Evolutionary conservation across 169 alveolate genomes (phyloP), one percentile per base, ranked within the genome.

Genomic region (Cryptosporidium meleagridis): DNA sequence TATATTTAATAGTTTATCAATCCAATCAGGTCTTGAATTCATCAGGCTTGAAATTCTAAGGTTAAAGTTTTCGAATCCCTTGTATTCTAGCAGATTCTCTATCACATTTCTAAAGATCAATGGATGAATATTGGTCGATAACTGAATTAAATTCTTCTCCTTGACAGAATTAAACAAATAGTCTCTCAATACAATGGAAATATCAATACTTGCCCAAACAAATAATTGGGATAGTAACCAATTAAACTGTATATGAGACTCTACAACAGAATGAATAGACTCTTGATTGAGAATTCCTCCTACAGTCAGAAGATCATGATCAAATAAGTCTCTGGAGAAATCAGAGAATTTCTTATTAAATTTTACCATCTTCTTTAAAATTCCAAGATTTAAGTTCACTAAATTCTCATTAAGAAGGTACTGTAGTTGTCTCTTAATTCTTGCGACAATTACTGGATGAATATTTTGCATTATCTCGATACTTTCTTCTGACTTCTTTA

Each of bases 161-260:
- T 67, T 70, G 1, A 80, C 10, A 5, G 68, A 62, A 33, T 26
- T 45, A 8, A 62, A n/a, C 14, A 80, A 33, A 26, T 80, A 59
- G 7, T 80, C 75, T 29, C 55, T 80, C 12, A 80, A 31, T 6
- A 62, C 39, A 12, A 18, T 33, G 2, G 89, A 51, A 41, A 80
- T 65, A 65, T 80, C 89, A n/a, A 80, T 59, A 65, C 37, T 59
- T 41, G 89, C 69, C 89, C 89, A 80, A 12, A 80, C 70, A 62
- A 80, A 67, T 26, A 80, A n/a, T 55, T 80, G 89, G 0, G 89
- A 80, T n/a, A 61, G 26, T 8, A 80, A 16, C 89, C 89, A 80
- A 33, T 48, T 80, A 80, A 62, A 80, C 55, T 21, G 41, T 23
- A 80, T 62, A 23, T 80, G 69, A 3, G 73, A 33, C 29, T 80